Conservation (phyloP, 2,329 filamentous ascomycete genomes). For the Trichoderma sp. region DNA sequence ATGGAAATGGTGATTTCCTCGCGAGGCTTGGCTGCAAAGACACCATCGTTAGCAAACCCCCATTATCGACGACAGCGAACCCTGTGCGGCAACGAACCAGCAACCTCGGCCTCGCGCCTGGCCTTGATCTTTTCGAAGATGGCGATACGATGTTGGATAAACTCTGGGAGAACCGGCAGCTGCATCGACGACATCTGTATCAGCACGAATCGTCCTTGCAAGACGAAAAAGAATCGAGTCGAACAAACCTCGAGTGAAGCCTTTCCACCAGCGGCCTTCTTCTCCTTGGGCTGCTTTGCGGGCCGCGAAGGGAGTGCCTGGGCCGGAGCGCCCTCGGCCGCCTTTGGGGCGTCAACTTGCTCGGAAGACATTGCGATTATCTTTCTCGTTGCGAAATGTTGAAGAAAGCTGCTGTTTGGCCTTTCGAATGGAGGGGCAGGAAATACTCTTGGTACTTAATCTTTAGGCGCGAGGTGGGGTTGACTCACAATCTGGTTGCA, state of each 20-base stretch:
- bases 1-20: conserved; percentile 73
- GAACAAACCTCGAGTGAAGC: conserved; percentile 49
- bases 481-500: conserved; percentile 31
- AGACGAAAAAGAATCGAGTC: background rate
- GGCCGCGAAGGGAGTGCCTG: conserved; percentile 36
- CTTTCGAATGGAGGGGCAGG: conserved; percentile 31
- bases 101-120: conserved; percentile 72
- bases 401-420: conserved; percentile 28
- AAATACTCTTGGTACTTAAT: conserved; percentile 25
- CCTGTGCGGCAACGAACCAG: conserved; percentile 32
- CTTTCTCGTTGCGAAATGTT: conserved; percentile 24
- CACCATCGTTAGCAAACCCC: background rate
- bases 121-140: conserved; percentile 88
- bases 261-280: conserved; percentile 53
- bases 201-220: background rate
- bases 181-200: conserved; percentile 19
- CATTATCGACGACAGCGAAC: background rate
- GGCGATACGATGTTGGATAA: conserved; percentile 77
- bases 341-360: conserved; percentile 35
- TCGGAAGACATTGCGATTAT: conserved; percentile 37
- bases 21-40: conserved; percentile 56
- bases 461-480: conserved; percentile 32
- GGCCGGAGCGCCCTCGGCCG: conserved; percentile 33
- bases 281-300: conserved; percentile 37
- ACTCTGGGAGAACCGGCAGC: conserved; percentile 60